These are phyloP conservation scores for Cercophora sp. DNA, from an alignment of 495 filamentous ascomycete genomes.

Conservation along the genomic window DNA sequence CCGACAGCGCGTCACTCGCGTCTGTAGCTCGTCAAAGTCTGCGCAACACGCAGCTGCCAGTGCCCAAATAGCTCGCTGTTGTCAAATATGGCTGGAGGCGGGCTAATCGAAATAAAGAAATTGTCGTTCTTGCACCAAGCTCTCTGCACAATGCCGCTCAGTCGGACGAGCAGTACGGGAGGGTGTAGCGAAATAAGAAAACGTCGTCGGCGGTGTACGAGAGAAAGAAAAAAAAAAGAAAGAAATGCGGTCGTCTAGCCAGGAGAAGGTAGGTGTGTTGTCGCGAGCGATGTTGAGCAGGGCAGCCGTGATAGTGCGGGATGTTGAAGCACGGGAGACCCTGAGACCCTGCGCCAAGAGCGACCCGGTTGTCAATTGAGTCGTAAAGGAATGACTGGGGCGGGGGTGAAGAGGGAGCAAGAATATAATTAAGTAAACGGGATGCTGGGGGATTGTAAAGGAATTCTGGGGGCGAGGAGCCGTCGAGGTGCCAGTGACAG, in stretches of 20 bases:
- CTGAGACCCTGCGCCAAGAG: slow-evolving; percentile 30
- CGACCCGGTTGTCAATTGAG: slow-evolving; percentile 25
- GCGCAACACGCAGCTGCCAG: too few species aligned
- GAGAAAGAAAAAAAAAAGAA: slow-evolving; percentile 10
- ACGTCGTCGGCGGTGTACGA: background rate
- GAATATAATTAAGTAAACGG: slow-evolving; percentile 19
- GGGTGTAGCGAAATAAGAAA: background rate
- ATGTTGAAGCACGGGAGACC: slow-evolving; percentile 2
- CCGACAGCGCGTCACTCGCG: too few species aligned
- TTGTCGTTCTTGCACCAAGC: too few species aligned
- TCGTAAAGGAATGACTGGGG: slow-evolving; percentile 35
- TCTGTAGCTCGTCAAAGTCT: too few species aligned
- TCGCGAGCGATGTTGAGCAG: too few species aligned
- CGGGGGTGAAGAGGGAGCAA: slow-evolving; percentile 22
- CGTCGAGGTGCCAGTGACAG: background rate
- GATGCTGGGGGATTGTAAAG: slow-evolving; percentile 24
- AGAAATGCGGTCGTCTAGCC: slow-evolving; percentile 15
- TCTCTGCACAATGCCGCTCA: too few species aligned
- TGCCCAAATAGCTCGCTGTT: too few species aligned
- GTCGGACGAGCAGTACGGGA: too few species aligned
- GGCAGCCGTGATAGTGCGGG: slow-evolving; percentile 7
- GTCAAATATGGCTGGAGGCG: too few species aligned
- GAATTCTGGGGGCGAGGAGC: slow-evolving; percentile 7
- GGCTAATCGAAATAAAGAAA: too few species aligned
- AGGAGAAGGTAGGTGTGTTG: background rate